Evolutionary conservation across 2,329 filamentous ascomycete species (phyloP), one percentile per base, ranked within the genome.

Genomic region (Penicillium sumatraense): DNA sequence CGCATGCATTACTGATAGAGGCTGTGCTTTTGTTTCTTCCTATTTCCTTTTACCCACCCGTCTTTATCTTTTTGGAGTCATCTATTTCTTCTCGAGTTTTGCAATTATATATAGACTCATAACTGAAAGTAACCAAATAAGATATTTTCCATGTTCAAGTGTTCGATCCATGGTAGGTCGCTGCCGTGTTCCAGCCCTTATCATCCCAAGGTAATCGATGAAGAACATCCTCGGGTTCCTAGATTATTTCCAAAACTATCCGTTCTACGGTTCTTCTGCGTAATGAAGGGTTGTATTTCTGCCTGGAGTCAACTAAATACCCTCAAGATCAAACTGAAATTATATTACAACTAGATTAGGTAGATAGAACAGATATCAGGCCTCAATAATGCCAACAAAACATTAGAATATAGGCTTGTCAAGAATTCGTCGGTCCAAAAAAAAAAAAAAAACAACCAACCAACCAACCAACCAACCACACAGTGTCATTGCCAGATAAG

Each of bases 1-100:
- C 60, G 61, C 62, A 65, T 66, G 52, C 59, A 66, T 65, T 62
- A 65, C 56, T 66, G 61, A 66, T 66, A 65, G 61, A 65, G 61
- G 59, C 52, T 61, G 54, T 61, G 51, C 54, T 59, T 62, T 63
- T 49, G 54, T 53, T 56, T 42, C 52, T 52, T 53, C 49, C 49
- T 24, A 51, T 54, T 57, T 27, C 53, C 49, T 59, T 52, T 52
- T 45, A 21, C 48, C 51, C 40, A 42, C 18, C 51, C 45, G 49
- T 62, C 56, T 57, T 62, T 58, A 55, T 62, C 58, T 54, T 55
- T 50, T 60, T 64, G 62, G 60, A 61, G 60, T 62, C 62, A 49
- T 42, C 46, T 48, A 48, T 56, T 56, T 54, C 47, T 40, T 57
- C n/a, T n/a, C 54, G 31, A 49, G 24, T 58, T 51, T 46, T 58